Conservation (phyloP, 345 rosid genomes). For the Cardamine chenopodiifolia region DNA sequence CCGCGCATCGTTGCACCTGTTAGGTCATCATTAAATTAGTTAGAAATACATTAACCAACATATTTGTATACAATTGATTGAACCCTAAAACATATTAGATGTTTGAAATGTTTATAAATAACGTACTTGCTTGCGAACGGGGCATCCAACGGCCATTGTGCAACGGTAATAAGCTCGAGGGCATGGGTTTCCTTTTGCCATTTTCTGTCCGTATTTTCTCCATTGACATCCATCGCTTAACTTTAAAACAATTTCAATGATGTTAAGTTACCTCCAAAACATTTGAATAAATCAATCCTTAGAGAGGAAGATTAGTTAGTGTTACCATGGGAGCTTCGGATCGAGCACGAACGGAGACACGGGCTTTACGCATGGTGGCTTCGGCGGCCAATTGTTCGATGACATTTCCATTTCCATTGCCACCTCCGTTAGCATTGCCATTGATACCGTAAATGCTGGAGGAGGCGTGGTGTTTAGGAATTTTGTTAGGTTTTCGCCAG, state of each 20-base stretch:
- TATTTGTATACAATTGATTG: neutral
- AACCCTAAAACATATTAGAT: constrained; percentile 6
- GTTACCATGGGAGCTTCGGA: constrained; percentile 61
- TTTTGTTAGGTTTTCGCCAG: constrained; percentile 67
- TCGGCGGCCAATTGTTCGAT: constrained; percentile 66
- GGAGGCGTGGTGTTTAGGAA: constrained; percentile 47
- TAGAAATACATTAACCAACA: constrained; percentile 1
- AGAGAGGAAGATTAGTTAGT: neutral
- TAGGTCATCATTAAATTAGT: constrained; percentile 12
- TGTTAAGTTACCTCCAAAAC: neutral
- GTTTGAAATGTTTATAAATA: neutral
- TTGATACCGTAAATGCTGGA: constrained; percentile 12
- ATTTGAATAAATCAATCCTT: neutral
- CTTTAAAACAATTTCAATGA: constrained; percentile 38
- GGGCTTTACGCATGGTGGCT: constrained; percentile 98
- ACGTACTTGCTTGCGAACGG: constrained; percentile 93
- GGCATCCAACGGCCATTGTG: constrained; percentile 94
- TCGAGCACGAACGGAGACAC: constrained; percentile 97
- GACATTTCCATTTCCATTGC: constrained; percentile 21
- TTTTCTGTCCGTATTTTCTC: constrained; percentile 98
- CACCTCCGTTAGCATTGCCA: neutral
- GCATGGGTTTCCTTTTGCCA: constrained; percentile 98
- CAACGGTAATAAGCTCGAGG: constrained; percentile 97
- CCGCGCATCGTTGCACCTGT: constrained; percentile 96
- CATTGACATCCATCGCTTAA: constrained; percentile 93